A percentile compares a stretch with the other conserved stretches of the same genome.
These are phyloP conservation scores for Cichorium intybus DNA, from an alignment of 140 eudicot species.

Conservation along the genomic window DNA sequence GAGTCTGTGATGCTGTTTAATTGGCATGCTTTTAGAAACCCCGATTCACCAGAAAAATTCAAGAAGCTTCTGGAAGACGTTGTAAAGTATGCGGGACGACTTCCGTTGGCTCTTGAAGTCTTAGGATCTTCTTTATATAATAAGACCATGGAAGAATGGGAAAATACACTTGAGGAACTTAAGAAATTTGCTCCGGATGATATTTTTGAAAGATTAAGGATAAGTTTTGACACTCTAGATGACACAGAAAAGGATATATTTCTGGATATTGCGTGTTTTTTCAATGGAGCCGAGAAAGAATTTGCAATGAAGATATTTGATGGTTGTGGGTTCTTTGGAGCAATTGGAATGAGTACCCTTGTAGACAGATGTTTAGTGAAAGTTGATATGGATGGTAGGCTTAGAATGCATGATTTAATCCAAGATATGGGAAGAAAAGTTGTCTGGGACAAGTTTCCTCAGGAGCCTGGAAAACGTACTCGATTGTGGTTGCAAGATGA, in stretches of 20 bases:
- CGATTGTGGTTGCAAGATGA: conserved; percentile 31
- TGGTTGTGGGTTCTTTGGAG: conserved; percentile 27
- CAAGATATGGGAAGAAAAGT: conserved; percentile 36
- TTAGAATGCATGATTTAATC: conserved; percentile 35
- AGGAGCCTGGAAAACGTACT: conserved; percentile 30
- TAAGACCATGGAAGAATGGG: conserved; percentile 31
- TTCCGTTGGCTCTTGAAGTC: conserved; percentile 36
- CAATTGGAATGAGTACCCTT: conserved; percentile 20
- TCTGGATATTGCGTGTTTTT: conserved; percentile 42
- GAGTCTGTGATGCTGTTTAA: conserved; percentile 39
- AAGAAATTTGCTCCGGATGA: neutral
- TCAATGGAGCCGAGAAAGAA: conserved; percentile 15
- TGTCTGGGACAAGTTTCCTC: conserved; percentile 16
- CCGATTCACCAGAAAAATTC: neutral
- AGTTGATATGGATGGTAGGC: neutral
- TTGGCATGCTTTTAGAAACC: conserved; percentile 40
- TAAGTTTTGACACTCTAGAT: conserved; percentile 43
- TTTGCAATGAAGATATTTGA: conserved; percentile 19
- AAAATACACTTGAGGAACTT: conserved; percentile 15
- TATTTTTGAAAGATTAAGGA: conserved; percentile 11
- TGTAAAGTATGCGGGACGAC: conserved; percentile 10
- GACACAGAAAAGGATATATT: conserved; percentile 31
- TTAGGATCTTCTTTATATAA: conserved; percentile 42
- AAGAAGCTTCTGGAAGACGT: neutral
- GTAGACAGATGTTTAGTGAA: conserved; percentile 26